Base-by-base conservation (phyloP, 2,329 filamentous ascomycete species). In the Colletotrichum spaethianum region DNA sequence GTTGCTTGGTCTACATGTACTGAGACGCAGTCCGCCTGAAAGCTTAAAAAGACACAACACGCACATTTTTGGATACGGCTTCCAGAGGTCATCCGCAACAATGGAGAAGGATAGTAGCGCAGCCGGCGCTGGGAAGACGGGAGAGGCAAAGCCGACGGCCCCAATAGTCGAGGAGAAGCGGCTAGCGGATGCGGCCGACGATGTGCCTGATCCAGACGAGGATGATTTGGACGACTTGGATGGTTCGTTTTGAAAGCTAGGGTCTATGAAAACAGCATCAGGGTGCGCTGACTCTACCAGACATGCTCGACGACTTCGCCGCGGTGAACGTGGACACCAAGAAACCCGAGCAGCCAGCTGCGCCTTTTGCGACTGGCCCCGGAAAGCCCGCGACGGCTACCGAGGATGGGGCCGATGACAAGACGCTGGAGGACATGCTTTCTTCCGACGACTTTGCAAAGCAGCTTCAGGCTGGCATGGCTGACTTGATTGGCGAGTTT, bases 221-320 rank as follows among this genome's bases (percentile, higher is more conserved):
- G 96, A 96, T 82, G 94, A 96, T 76, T 85, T 96, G 26, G 94
- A 98, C 78, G 96, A 98, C 78, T 86, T 99, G 55, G 96, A 99
- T 83, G 94, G 94, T 94, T 82, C 76, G 85, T 26, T 26, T n/a
- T 23, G 7, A 33, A 12, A n/a, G 7, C 9, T 31, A 11, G 12
- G 40, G 23, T n/a, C 18, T 16, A 48, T 4, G 38, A n/a, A 2
- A n/a, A 46, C 11, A 23, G 16, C 8, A 14, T 28, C 5, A 18
- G 28, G n/a, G 3, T 33, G 28, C 50, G 28, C 70, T 72, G 33
- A 72, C 64, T 56, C n/a, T 31, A 20, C 31, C 53, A 96, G 96
- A 98, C 77, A 93, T 98, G 82, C 91, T 99, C 33, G 94, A 98
- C 79, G 93, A 98, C 75, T 99, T 99, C 83, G 92, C 92, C 52